A percentile compares a stretch with the other conserved stretches of the same genome.
These are phyloP conservation scores for Schizochytrium sp. DNA, from an alignment of 108 stramenopile species.

Conservation along the genomic window DNA sequence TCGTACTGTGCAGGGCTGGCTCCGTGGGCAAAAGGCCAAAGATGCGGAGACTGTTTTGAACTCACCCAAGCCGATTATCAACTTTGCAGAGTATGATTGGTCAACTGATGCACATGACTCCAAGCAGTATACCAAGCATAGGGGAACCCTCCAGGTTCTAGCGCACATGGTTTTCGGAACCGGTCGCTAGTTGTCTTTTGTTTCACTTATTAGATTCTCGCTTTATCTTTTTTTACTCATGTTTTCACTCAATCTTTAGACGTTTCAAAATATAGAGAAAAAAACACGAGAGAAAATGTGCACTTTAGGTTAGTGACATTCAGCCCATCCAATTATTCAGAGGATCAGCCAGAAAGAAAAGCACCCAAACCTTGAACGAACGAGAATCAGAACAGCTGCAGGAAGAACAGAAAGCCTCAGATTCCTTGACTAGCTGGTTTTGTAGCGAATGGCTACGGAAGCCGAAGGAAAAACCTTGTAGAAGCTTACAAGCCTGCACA, in stretches of 20 bases:
- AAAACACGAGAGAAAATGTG: too few species aligned
- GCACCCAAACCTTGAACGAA: too few species aligned
- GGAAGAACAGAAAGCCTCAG: too few species aligned
- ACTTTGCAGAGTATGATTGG: neutral
- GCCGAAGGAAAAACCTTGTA: too few species aligned
- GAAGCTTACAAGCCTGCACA: too few species aligned
- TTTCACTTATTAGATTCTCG: neutral
- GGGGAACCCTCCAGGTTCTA: neutral
- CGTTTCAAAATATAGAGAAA: neutral
- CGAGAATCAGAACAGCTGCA: too few species aligned
- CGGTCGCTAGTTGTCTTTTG: neutral
- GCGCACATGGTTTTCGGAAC: constrained; percentile 21
- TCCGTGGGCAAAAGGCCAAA: neutral
- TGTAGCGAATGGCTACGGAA: too few species aligned
- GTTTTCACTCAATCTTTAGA: neutral
- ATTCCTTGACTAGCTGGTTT: too few species aligned
- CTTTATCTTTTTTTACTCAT: neutral
- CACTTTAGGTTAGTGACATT: too few species aligned
- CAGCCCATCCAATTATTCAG: too few species aligned
- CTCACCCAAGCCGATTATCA: neutral
- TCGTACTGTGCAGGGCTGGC: neutral
- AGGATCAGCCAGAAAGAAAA: too few species aligned
- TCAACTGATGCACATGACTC: neutral
- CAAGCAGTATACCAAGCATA: neutral
- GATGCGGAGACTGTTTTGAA: neutral